A percentile compares a stretch with the other conserved stretches of the same genome.
Conservation (phyloP, 192 early-diverging fungal species). For the Physocladia obscura region DNA sequence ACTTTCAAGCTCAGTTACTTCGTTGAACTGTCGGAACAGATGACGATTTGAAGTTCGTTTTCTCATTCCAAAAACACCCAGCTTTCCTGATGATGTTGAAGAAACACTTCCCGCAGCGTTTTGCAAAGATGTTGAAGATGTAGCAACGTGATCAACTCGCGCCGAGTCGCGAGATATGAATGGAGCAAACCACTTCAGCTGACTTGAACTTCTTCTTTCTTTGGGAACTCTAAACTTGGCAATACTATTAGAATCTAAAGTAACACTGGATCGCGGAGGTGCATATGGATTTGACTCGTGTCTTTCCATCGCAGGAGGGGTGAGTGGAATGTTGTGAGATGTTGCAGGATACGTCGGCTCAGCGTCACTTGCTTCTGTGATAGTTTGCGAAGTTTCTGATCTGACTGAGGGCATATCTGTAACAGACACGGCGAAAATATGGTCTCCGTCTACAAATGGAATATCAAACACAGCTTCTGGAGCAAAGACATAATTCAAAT, state of each 20-base stretch:
- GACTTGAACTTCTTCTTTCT: constrained; percentile 2
- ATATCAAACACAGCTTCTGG: too few species aligned
- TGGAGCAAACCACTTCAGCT: constrained; percentile 20
- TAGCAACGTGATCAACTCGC: constrained; percentile 5
- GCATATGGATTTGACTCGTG: constrained; percentile 17
- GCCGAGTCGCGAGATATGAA: constrained; percentile 24
- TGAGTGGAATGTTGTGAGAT: too few species aligned
- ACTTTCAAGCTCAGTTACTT: too few species aligned
- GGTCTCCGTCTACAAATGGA: too few species aligned
- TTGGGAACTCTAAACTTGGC: too few species aligned
- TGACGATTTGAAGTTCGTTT: not conserved
- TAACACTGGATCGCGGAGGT: not conserved
- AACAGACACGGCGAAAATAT: too few species aligned
- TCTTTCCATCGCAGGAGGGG: constrained; percentile 20
- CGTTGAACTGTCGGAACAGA: not conserved
- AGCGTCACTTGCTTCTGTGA: too few species aligned
- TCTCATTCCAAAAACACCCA: constrained; percentile 14
- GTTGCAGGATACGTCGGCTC: too few species aligned
- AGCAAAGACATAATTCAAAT: too few species aligned
- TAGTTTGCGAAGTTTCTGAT: too few species aligned
- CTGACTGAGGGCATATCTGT: too few species aligned
- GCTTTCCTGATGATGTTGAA: not conserved
- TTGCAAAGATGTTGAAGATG: not conserved
- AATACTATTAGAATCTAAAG: too few species aligned
- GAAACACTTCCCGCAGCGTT: not conserved